A percentile compares a stretch with the other conserved stretches of the same genome.
Conservation (phyloP, 805 yeast genomes). For the Barnettozyma vustinii region DNA sequence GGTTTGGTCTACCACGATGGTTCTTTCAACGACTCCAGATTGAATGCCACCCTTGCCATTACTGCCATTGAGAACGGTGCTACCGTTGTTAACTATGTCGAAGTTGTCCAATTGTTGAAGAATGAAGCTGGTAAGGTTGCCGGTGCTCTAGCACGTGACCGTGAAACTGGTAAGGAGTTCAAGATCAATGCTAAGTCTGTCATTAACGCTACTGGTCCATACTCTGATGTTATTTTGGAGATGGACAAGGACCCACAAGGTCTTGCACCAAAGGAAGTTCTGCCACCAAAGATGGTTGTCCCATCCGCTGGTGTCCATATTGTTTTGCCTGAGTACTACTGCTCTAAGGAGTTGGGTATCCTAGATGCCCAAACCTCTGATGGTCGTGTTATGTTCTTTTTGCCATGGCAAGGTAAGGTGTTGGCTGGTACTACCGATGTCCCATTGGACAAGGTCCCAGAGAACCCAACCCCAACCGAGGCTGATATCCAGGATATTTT, state of each 20-base stretch:
- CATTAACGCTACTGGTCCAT: conserved; percentile 94
- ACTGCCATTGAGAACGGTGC: conserved; percentile 88
- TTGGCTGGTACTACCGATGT: conserved; percentile 96
- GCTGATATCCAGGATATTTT: conserved; percentile 84
- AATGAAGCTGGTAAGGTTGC: conserved; percentile 49
- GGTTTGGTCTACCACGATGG: conserved; percentile 95
- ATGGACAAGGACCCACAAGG: conserved; percentile 76
- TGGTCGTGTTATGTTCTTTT: conserved; percentile 93
- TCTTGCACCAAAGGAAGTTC: conserved; percentile 46
- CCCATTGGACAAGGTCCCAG: conserved; percentile 66
- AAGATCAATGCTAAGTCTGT: conserved; percentile 65
- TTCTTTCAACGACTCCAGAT: conserved; percentile 85
- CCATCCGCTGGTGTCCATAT: conserved; percentile 94
- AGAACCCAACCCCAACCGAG: conserved; percentile 78
- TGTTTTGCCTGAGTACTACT: conserved; percentile 86
- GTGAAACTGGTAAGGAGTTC: conserved; percentile 59
- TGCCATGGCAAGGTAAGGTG: conserved; percentile 97
- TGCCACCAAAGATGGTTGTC: conserved; percentile 74
- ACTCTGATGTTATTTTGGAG: conserved; percentile 75
- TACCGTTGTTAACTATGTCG: conserved; percentile 80
- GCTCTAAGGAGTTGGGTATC: conserved; percentile 82
- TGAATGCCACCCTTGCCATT: conserved; percentile 79
- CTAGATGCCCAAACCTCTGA: conserved; percentile 90
- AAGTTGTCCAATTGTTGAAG: conserved; percentile 72
- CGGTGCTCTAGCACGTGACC: conserved; percentile 75